Evolutionary conservation across 2,329 filamentous ascomycete species (phyloP), one percentile per base, ranked within the genome.

Genomic region (Fonsecaea multimorphosa): DNA sequence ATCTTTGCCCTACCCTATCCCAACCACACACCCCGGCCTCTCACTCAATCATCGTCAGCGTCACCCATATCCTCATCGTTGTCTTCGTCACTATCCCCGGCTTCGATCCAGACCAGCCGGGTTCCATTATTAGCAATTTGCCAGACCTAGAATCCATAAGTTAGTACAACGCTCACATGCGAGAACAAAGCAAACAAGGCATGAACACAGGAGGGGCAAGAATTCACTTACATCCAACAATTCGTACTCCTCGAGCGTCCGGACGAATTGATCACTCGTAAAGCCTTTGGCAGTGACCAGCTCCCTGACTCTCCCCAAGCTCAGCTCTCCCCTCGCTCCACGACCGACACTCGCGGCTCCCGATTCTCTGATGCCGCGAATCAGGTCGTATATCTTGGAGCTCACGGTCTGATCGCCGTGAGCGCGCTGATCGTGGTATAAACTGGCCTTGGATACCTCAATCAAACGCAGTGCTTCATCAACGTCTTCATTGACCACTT

Each of bases 271-370:
- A 78, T 98, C 92, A 70, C 93, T 90, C 0, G 94, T 99, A 78
- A 97, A 99, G 2, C 95, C 95, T 85, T 97, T 97, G 60, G 93
- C 95, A 73, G 98, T 85, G 32, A 99, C 93, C 71, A 95, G 83
- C 79, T 97, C 93, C 77, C 93, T 87, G 66, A 99, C 92, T 79
- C 92, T 91, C 71, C 91, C 87, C 82, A 99, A 86, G 78, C 90
- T 95, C 73, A 99, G 81, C 78, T 97, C 93, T 22, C 91, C 82
- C 72, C 86, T 72, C 31, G 85, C 84, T 60, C 83, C 82, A 36
- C 91, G 88, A 49, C 91, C 89, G 72, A 94, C 93, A 63, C 87
- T 87, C 53, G 87, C 88, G 61, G 93, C 92, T 64, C 94, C 93
- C 60, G 88, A 89, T 73, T 96, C 93, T 53, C 92, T 89, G 80